Base-by-base conservation (phyloP, 306 rosid species). In the Begonia peltatifolia region DNA sequence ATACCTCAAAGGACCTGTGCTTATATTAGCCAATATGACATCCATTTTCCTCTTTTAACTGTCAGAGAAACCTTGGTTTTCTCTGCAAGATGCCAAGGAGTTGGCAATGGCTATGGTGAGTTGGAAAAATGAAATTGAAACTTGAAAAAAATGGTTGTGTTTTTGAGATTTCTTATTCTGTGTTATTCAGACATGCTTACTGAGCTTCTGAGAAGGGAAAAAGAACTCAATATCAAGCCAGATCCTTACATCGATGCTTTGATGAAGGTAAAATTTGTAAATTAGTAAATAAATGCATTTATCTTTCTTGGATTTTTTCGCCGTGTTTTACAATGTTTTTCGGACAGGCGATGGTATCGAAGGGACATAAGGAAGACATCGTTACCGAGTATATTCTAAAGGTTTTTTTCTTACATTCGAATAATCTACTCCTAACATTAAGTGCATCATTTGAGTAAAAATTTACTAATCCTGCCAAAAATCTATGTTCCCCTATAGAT, bases 11-110 rank as follows among this genome's bases (percentile, higher is more conserved):
- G 84, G 68, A 81, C 95, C 41, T 70, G 90, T 17, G 92, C 95
- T 3, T 85, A 85, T 61, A 79, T 81, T 14, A 71, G 80, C 63
- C 95, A 85, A 68, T 38, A 79, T 70, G 95, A 85, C 76, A 74
- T 81, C 63, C 95, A 81, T 46, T 44, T 76, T 18, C 84, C 83
- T 57, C 84, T 79, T 57, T 61, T 85, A 83, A 85, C 95, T 2
- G 95, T 85, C 1, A 70, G 95, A 70, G 92, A 85, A 76, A 85
- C 95, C 41, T 59, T 85, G 71, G 79, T 76, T 35, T 84, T 84
- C 77, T 84, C 94, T 4, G 94, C 94, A 54, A 81, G 82, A 69
- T 78, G 84, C 49, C 95, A 85, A 79, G 95, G 95, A 48, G 83
- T 85, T 38, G 86, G 87, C 30, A 17, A 65, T 10, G 76, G 76